Conservation (phyloP, 768 basidiomycete species). For the Strobilomyces dryophilus region DNA sequence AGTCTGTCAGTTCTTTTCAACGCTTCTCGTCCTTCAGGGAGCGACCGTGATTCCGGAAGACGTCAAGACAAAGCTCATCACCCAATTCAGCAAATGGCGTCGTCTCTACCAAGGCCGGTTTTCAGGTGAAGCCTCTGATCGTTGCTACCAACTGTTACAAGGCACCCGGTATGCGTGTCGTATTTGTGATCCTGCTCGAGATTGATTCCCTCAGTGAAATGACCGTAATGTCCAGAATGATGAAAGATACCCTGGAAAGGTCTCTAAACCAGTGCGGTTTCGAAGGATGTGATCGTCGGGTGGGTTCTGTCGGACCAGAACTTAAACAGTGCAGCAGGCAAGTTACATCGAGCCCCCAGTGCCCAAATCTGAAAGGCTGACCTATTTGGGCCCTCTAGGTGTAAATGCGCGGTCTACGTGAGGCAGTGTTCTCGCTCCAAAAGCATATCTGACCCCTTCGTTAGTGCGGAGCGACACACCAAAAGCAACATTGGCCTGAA, state of each 20-base stretch:
- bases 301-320: slow-evolving; percentile 10
- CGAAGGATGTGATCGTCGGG: slow-evolving; percentile 22
- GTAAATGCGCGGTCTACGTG: slow-evolving; percentile 42
- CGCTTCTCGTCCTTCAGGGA: slow-evolving; percentile 39
- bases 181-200: not conserved
- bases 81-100: slow-evolving; percentile 33
- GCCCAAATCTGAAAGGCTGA: not conserved
- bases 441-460: not conserved
- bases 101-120: slow-evolving; percentile 26
- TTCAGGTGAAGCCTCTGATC: slow-evolving; percentile 32
- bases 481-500: slow-evolving; percentile 34
- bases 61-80: slow-evolving; percentile 32
- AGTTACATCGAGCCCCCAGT: not conserved
- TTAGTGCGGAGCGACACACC: slow-evolving; percentile 37
- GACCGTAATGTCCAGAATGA: slow-evolving; percentile 23
- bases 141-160: slow-evolving; percentile 34
- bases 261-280: slow-evolving; percentile 32
- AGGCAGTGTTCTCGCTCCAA: slow-evolving; percentile 13
- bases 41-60: slow-evolving; percentile 26
- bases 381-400: slow-evolving; percentile 23
- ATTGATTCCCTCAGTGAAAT: slow-evolving; percentile 22
- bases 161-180: slow-evolving; percentile 25
- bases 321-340: slow-evolving; percentile 38
- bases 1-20: slow-evolving; percentile 38
- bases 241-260: slow-evolving; percentile 30